Base-by-base conservation (phyloP, 331 rosid species). In the Quercus phellos region DNA sequence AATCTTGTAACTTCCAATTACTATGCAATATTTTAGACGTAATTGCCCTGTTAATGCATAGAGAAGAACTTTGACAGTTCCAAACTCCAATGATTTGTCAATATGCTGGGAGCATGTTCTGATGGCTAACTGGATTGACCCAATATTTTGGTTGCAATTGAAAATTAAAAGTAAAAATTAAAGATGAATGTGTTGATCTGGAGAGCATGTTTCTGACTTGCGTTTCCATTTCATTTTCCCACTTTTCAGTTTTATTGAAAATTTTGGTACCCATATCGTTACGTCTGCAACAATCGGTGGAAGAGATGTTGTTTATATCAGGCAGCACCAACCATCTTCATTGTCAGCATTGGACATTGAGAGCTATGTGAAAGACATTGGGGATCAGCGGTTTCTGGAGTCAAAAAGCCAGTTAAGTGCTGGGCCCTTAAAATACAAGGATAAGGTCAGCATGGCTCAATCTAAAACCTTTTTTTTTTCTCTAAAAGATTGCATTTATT, bases 281-380 rank as follows among this genome's bases (percentile, higher is more conserved):
- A 89, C 96, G 14, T 95, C 99, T 18, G 99, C 97, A 79, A 95
- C 93, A 16, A 86, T 95, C 61, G 99, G 99, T 67, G 99, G 98
- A 74, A 87, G 96, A 85, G 99, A 95, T 56, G 94, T 90, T 67
- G 94, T 93, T 64, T 95, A 95, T 81, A 81, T 95, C 83, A 86
- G 98, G 90, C 99, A 95, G 90, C 98, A 93, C 83, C 97, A 89
- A 74, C 88, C 89, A 75, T 95, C 99, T 78, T 79, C 88, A 81
- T 89, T 95, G 85, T 83, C 96, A 32, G 84, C 80, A 9, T 22
- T 79, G 10, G 97, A 95, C 77, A 93, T 95, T 75, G 91, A 95
- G 84, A 87, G 70, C 72, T 95, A 95, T 34, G 87, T 90, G 75
- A 85, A 91, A 75, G 98, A 95, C 82, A 91, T 95, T 64, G 94